phyloP scores from a whole-genome alignment of 495 filamentous ascomycete species.

The Trichocladium antarcticum region DNA sequence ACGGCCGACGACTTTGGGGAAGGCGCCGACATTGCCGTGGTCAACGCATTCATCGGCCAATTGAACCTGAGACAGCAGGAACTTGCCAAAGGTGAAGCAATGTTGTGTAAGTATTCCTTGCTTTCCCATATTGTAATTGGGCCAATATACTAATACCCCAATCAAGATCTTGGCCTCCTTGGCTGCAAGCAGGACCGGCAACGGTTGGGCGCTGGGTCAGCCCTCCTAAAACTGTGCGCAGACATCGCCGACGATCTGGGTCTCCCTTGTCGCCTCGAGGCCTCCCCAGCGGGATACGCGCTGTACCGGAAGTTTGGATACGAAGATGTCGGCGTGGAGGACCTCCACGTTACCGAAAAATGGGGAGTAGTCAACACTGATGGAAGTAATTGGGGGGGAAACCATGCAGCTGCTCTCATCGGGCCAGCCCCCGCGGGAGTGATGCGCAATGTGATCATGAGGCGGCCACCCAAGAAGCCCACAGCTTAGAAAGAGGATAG shows the following conservation, averaged over 20 bases:
- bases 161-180: constrained; percentile 19
- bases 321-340: constrained; percentile 16
- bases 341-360: constrained; percentile 15
- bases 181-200: constrained; percentile 15
- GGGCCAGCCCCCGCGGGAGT: constrained; percentile 16
- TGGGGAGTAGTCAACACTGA: constrained; percentile 13
- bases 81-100: constrained; percentile 18
- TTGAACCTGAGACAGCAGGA: constrained; percentile 10
- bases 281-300: constrained; percentile 21
- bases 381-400: constrained; percentile 19
- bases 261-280: constrained; percentile 16
- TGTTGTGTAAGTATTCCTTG: constrained; percentile 15
- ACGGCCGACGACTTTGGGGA: constrained; percentile 20
- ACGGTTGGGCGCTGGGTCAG: constrained; percentile 21
- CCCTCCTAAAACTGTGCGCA: constrained; percentile 17
- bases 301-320: constrained; percentile 21
- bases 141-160: not conserved
- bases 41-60: constrained; percentile 18
- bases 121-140: not conserved
- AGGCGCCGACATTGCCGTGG: constrained; percentile 11
- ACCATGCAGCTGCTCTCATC: constrained; percentile 13
- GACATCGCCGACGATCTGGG: constrained; percentile 21
- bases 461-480: constrained; percentile 6
- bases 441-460: constrained; percentile 22
- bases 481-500: not conserved